phyloP scores from a whole-genome alignment of 148 eudicot species.

The Heliamphora exappendiculata region DNA sequence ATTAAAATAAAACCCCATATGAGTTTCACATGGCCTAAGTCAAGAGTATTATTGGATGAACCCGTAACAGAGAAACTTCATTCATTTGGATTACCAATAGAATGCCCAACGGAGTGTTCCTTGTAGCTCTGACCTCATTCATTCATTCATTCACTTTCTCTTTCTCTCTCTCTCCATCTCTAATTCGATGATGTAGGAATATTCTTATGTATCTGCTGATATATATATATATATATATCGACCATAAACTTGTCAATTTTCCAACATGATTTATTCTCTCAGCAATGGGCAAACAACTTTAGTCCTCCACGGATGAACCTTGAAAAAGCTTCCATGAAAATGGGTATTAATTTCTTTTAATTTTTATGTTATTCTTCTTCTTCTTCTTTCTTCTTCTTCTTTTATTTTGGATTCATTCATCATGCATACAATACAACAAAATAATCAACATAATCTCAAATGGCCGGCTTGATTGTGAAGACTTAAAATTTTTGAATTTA shows the following conservation, averaged over 20 bases:
- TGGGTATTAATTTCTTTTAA: constrained; percentile 11
- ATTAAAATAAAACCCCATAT: too few species aligned
- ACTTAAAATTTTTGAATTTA: too few species aligned
- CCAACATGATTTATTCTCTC: constrained; percentile 9
- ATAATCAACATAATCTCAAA: too few species aligned
- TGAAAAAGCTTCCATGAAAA: constrained; percentile 16
- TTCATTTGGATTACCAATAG: too few species aligned
- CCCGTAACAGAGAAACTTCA: too few species aligned
- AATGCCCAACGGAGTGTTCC: not conserved
- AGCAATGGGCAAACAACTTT: constrained; percentile 14
- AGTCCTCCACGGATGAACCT: constrained; percentile 26
- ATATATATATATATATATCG: too few species aligned
- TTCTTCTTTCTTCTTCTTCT: too few species aligned
- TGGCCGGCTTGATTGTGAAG: too few species aligned
- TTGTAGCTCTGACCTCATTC: not conserved
- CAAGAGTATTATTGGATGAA: too few species aligned
- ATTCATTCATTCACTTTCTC: too few species aligned
- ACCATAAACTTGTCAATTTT: constrained; percentile 5
- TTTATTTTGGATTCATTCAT: not conserved
- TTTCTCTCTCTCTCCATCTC: not conserved
- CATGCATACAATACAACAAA: not conserved
- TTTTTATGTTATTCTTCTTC: not conserved
- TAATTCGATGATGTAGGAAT: not conserved
- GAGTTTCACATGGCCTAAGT: too few species aligned
- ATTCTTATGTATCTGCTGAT: not conserved